A percentile compares a stretch with the other conserved stretches of the same genome.
Conservation (phyloP, 116 monocot species). For the Phalaenopsis hybrid region DNA sequence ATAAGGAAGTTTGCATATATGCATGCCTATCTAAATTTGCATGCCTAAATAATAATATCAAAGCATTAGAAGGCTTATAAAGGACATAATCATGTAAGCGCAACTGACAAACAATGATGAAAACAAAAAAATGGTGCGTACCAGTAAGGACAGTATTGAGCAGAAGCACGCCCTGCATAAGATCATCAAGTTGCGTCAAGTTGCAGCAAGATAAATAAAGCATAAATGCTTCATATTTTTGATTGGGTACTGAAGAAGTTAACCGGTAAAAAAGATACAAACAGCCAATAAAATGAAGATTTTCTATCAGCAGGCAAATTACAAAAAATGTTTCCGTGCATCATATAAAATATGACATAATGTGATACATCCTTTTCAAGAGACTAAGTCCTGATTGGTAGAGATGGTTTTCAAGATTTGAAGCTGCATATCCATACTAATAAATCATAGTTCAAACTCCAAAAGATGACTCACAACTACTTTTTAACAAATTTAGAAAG, state of each 20-base stretch:
- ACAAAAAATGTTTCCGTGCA: not conserved
- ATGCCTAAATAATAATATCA: not conserved
- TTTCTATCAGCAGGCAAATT: not conserved
- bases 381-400: no score
- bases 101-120: not conserved
- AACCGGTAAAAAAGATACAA: not conserved
- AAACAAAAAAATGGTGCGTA: slow-evolving; percentile 19
- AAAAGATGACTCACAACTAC: not conserved
- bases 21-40: not conserved
- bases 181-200: slow-evolving; percentile 13
- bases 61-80: not conserved
- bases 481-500: not conserved
- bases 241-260: not conserved
- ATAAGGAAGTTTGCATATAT: not conserved
- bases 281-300: not conserved
- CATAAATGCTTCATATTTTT: not conserved
- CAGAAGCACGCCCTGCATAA: slow-evolving; percentile 74
- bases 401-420: not conserved
- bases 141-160: slow-evolving; percentile 93
- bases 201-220: not conserved
- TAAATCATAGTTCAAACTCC: not conserved
- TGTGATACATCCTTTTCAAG: no score
- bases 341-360: not conserved
- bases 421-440: not conserved
- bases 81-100: not conserved